Percentiles rank a stretch among this genome's conserved stretches.
Conservation (phyloP, 495 filamentous ascomycete species). For the Trichoderma gamsii region DNA sequence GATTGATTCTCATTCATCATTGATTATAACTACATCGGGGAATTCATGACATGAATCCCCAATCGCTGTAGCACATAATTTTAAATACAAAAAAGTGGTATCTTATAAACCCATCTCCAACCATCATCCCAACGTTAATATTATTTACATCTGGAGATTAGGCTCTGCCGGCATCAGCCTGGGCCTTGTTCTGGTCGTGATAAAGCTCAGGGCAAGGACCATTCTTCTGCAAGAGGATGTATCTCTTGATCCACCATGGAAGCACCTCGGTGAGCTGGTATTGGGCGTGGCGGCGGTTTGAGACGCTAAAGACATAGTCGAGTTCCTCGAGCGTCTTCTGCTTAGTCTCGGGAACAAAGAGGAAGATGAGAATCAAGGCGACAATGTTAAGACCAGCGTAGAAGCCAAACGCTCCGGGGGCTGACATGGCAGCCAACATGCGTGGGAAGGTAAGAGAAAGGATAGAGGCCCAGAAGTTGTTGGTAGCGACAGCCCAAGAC, state of each 20-base stretch:
- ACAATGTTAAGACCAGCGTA: conserved; percentile 64
- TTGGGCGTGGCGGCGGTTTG: conserved; percentile 42
- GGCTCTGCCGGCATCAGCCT: background rate
- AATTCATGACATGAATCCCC: background rate
- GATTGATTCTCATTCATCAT: background rate
- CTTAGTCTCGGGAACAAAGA: conserved; percentile 75
- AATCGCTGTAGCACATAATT: background rate
- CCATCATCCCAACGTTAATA: background rate
- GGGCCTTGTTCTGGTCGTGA: background rate
- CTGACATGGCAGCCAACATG: conserved; percentile 51
- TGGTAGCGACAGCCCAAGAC: conserved; percentile 68
- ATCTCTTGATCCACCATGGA: conserved; percentile 50
- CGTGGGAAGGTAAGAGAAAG: conserved; percentile 65
- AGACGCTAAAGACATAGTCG: conserved; percentile 52
- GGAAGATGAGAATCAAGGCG: conserved; percentile 64
- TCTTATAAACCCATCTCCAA: background rate
- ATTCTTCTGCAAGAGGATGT: conserved; percentile 40
- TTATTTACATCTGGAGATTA: background rate
- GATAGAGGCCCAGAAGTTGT: conserved; percentile 67
- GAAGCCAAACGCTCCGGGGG: conserved; percentile 45
- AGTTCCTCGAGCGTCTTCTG: conserved; percentile 66
- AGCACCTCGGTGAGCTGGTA: conserved; percentile 42
- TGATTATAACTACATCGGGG: background rate
- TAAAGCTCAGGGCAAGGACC: conserved; percentile 14
- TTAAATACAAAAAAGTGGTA: background rate